A percentile compares a stretch with the other conserved stretches of the same genome.
Evolutionary conservation across 2,329 filamentous ascomycete genomes (phyloP).

Genomic region (Hyphodiscus sp.): DNA sequence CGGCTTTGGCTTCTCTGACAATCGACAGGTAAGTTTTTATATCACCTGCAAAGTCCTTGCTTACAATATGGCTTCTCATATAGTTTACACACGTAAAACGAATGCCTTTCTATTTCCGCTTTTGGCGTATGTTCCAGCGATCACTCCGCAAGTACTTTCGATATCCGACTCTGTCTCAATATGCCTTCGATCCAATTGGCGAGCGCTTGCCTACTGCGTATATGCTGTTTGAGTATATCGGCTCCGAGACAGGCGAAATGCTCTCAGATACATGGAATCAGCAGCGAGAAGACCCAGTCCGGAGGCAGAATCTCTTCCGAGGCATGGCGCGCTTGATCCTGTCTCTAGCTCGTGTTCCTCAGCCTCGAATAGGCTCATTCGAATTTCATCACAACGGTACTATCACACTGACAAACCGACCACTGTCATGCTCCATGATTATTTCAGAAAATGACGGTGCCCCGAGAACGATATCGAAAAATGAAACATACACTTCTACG

Average conservation of each 20-base stretch:
- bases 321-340: slow-evolving; percentile 24
- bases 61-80: neutral
- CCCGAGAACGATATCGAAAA: slow-evolving; percentile 25
- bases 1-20: slow-evolving; percentile 26
- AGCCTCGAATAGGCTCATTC: slow-evolving; percentile 22
- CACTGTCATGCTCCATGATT: slow-evolving; percentile 24
- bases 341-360: slow-evolving; percentile 23
- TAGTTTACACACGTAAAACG: slow-evolving; percentile 14
- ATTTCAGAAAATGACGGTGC: slow-evolving; percentile 32
- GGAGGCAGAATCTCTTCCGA: slow-evolving; percentile 27
- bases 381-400: slow-evolving; percentile 27
- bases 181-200: slow-evolving; percentile 6
- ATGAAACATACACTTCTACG: slow-evolving; percentile 28
- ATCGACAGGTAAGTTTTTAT: slow-evolving; percentile 15
- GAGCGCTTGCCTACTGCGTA: slow-evolving; percentile 12
- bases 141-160: slow-evolving; percentile 10
- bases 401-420: slow-evolving; percentile 32
- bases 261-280: slow-evolving; percentile 25
- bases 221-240: slow-evolving; percentile 17
- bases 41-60: neutral
- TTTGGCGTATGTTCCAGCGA: slow-evolving; percentile 14
- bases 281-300: slow-evolving; percentile 13
- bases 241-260: slow-evolving; percentile 21
- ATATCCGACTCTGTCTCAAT: slow-evolving; percentile 11
- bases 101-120: slow-evolving; percentile 15